Evolutionary conservation across 441 rosid genomes (phyloP).

Genomic region (Lepidium campestre): DNA sequence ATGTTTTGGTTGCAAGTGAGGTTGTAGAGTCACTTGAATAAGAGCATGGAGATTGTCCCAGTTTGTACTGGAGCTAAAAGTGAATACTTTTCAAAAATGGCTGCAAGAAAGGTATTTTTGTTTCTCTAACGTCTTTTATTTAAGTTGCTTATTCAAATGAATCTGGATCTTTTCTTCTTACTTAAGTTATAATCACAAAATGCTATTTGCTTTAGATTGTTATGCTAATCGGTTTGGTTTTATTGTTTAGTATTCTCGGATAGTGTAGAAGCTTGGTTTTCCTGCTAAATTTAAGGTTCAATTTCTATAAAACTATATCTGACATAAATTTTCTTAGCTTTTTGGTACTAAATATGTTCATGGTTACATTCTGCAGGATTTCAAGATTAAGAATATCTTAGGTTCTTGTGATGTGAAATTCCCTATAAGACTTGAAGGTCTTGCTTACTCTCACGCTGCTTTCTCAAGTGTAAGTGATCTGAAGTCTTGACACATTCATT

Average conservation of each 20-base stretch:
- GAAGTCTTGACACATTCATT: not conserved
- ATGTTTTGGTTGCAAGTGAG: constrained; percentile 95
- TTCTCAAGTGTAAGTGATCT: constrained; percentile 29
- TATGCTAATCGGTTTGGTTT: constrained; percentile 3
- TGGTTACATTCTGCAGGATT: constrained; percentile 20
- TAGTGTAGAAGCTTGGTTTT: constrained; percentile 32
- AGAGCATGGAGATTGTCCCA: too few species aligned
- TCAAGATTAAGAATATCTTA: constrained; percentile 33
- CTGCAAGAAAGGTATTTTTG: constrained; percentile 26
- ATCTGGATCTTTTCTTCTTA: not conserved
- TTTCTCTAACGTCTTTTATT: not conserved
- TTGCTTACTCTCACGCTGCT: constrained; percentile 29
- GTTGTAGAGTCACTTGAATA: too few species aligned
- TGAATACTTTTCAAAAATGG: constrained; percentile 27
- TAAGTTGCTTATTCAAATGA: not conserved
- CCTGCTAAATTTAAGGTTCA: constrained; percentile 33
- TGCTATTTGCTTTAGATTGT: not conserved
- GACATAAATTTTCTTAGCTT: not conserved
- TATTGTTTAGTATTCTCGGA: constrained; percentile 26
- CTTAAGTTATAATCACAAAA: not conserved
- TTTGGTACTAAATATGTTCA: not conserved
- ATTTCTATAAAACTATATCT: not conserved
- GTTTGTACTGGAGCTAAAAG: constrained; percentile 34
- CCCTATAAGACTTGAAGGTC: constrained; percentile 36
- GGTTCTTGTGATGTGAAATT: constrained; percentile 35